Percentiles rank a stretch among this genome's conserved stretches.
phyloP scores from a whole-genome alignment of 768 basidiomycete genomes.

The Podaxis mareebaensis region DNA sequence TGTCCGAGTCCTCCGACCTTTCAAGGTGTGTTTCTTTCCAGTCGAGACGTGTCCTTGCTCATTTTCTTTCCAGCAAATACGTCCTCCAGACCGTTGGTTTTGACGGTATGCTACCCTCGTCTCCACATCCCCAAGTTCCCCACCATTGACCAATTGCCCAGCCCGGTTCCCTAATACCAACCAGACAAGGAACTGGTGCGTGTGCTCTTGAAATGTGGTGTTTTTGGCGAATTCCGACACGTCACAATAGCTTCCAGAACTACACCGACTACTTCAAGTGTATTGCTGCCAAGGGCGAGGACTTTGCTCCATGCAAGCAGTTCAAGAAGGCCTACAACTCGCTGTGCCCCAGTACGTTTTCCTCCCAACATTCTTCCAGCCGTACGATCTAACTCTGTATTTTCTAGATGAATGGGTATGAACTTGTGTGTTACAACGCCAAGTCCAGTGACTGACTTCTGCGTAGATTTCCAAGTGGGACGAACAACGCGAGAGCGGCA shows the following conservation, averaged over 20 bases:
- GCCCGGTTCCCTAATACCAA: conserved; percentile 90
- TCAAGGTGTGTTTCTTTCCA: conserved; percentile 44
- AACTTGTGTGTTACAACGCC: not conserved
- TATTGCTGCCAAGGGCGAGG: conserved; percentile 94
- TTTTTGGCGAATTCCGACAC: conserved; percentile 2
- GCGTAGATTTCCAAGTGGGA: conserved; percentile 84
- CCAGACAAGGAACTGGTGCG: conserved; percentile 95
- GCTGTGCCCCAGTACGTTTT: conserved; percentile 94
- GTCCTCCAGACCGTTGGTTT: conserved; percentile 94
- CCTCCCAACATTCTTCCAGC: not conserved
- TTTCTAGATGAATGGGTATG: conserved; percentile 87
- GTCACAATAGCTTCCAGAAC: conserved; percentile 79
- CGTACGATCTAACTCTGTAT: conserved; percentile 3
- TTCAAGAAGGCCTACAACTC: conserved; percentile 96
- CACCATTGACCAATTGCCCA: conserved; percentile 29
- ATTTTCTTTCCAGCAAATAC: conserved; percentile 60
- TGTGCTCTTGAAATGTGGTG: conserved; percentile 4
- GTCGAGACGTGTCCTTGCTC: not conserved
- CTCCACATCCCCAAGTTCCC: not conserved
- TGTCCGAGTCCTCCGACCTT: conserved; percentile 38
- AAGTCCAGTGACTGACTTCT: conserved; percentile 16
- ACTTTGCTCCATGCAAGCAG: conserved; percentile 97
- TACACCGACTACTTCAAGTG: conserved; percentile 99
- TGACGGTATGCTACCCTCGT: conserved; percentile 58
- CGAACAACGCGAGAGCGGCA: conserved; percentile 90